Conservation (phyloP, 164 flowering plant genomes). For the Houttuynia cordata region DNA sequence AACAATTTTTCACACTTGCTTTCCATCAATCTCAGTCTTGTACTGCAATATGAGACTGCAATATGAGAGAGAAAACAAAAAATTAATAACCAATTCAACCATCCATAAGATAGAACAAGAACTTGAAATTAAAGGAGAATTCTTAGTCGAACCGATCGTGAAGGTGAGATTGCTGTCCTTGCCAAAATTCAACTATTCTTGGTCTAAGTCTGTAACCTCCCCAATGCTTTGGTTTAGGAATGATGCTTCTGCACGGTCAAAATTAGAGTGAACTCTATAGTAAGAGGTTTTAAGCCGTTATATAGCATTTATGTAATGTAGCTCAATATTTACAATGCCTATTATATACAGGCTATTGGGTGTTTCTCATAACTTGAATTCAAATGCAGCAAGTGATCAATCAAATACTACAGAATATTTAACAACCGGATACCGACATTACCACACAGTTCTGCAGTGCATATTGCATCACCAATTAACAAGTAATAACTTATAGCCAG, state of each 20-base stretch:
- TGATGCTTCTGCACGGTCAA: slow-evolving; percentile 49
- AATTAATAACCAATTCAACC: not conserved
- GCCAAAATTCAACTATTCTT: slow-evolving; percentile 77
- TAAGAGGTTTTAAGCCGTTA: not conserved
- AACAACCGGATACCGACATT: no score
- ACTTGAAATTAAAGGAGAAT: not conserved
- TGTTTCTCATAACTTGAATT: no score
- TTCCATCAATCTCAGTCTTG: slow-evolving; percentile 40
- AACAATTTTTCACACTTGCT: slow-evolving; percentile 40
- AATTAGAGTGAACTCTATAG: not conserved
- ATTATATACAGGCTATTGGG: no score
- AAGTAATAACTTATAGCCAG: no score
- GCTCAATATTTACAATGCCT: not conserved
- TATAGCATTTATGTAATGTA: not conserved
- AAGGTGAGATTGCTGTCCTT: slow-evolving; percentile 84
- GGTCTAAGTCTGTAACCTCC: slow-evolving; percentile 93
- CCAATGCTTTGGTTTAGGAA: slow-evolving; percentile 88
- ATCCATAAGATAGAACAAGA: not conserved
- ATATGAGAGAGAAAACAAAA: slow-evolving; percentile 22
- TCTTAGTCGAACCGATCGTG: slow-evolving; percentile 62
- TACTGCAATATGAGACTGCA: slow-evolving; percentile 57
- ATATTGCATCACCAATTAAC: no score
- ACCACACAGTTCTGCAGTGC: no score
- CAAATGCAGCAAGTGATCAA: no score
- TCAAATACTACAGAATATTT: no score